Base-by-base conservation (phyloP, 2,329 filamentous ascomycete genomes). In the Ascosphaera aggregata region DNA sequence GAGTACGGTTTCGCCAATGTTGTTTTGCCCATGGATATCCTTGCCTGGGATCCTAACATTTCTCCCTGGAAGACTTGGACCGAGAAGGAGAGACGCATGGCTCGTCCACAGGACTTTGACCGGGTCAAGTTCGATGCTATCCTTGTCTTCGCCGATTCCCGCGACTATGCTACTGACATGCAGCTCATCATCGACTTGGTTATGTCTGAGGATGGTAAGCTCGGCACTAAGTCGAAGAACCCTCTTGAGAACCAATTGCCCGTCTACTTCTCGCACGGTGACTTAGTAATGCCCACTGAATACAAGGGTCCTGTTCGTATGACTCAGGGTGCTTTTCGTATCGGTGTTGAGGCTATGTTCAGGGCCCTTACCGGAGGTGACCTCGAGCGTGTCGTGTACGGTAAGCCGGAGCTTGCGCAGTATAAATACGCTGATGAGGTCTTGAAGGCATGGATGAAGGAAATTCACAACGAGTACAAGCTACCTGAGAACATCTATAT, bases 361-460 rank as follows among this genome's bases (percentile, higher is more conserved):
- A 60, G 60, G 57, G 65, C 73, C 15, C 58, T 79, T 42, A 79
- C 74, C 0, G 75, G 74, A 42, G 66, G 66, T 13, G 75, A 80
- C 44, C 69, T 80, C 36, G 75, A 80, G 66, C 76, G 75, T 63
- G 72, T 78, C 24, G 72, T 80, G 41, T 80, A 80, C 61, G 76
- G 76, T 50, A 80, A 80, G 65, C 76, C 76, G 18, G 75, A 80
- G 54, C 49, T 71, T 43, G 76, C 76, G 3, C 80, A 76, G n/a
- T 80, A 80, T 67, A 78, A 76, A 61, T 80, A 78, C 57, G 77
- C 76, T 45, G 76, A 80, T 48, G 74, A 79, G 56, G 70, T 81
- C 15, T 66, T 82, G 44, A 64, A 69, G 22, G 67, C 66, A 39
- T 82, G 76, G 76, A 81, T 81, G 76, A 75, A 76, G 47, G 63